Evolutionary conservation across 2,329 filamentous ascomycete genomes (phyloP), one percentile per base, ranked within the genome.

Genomic region (Ascochyta fabae): DNA sequence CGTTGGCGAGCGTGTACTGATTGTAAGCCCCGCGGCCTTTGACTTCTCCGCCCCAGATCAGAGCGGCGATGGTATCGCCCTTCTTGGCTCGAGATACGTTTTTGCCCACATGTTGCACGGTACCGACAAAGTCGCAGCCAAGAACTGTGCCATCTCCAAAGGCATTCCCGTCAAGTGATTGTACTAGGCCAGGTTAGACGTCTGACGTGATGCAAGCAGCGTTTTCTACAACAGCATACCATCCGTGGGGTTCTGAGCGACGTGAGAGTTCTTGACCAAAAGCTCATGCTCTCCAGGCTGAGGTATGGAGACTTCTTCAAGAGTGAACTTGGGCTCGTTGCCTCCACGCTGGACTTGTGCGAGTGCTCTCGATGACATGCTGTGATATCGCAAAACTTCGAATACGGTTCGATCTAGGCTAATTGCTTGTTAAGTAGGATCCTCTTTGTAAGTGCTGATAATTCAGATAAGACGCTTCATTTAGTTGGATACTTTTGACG

Each of bases 111-210:
- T 62, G 52, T 23, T 73, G 70, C 3, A 79, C 76, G 4, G 48
- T 65, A 5, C 78, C 77, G 3, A 66, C 64, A 54, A 78, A 78
- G 45, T 79, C 77, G 35, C 65, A 72, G 15, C 77, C 77, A 2
- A 77, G 61, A 19, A 79, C 53, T 19, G 53, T 46, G 4, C 53
- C 47, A 26, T 56, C 53, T 4, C 74, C 76, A 35, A 79, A 79
- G 2, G 68, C 68, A 34, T 77, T 60, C 10, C 22, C 22, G 24
- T 65, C 64, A n/a, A 65, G 55, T 2, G 62, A 56, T 44, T 67
- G 62, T 3, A 67, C 61, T 64, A 24, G 4, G 13, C 23, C 6
- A 6, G n/a, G 19, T 54, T 19, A 53, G 34, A 23, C 16, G 27
- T 34, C 38, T 31, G 13, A 16, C n/a, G 35, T 10, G 15, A 26